phyloP scores from a whole-genome alignment of 2,329 filamentous ascomycete genomes.

The Apiospora arundinis region DNA sequence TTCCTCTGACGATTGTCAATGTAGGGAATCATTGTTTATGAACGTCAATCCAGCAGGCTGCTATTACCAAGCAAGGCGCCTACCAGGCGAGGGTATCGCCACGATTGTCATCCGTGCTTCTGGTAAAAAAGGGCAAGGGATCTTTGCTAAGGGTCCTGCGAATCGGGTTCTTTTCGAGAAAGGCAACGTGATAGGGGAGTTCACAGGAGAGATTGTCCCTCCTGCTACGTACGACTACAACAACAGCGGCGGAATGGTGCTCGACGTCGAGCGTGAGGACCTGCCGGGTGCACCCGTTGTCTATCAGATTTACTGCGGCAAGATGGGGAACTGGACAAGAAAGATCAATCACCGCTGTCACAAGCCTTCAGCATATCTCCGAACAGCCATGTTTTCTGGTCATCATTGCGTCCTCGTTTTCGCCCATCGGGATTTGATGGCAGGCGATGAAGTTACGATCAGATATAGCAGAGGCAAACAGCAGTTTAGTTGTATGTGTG shows the following conservation, averaged over 20 bases:
- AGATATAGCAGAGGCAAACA: slow-evolving; percentile 4
- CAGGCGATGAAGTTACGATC: not conserved
- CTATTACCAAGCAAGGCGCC: too few relatives aligned
- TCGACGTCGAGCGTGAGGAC: not conserved
- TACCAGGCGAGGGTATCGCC: too few relatives aligned
- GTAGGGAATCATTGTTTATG: too few relatives aligned
- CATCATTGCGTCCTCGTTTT: not conserved
- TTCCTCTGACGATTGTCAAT: not conserved
- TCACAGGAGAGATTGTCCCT: too few relatives aligned
- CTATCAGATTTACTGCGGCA: slow-evolving; percentile 4
- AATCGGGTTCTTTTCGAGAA: too few relatives aligned
- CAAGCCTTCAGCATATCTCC: not conserved
- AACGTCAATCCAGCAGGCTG: too few relatives aligned
- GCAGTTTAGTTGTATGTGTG: slow-evolving; percentile 3
- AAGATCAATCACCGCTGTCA: slow-evolving; percentile 11
- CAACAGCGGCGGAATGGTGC: not conserved
- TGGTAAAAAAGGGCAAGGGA: too few relatives aligned
- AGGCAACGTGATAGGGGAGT: too few relatives aligned
- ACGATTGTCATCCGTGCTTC: too few relatives aligned
- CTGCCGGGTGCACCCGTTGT: not conserved
- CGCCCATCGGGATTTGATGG: slow-evolving; percentile 1
- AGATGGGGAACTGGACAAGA: slow-evolving; percentile 5
- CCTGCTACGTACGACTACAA: not conserved
- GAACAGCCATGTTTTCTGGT: not conserved
- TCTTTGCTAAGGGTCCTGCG: too few relatives aligned